phyloP scores from a whole-genome alignment of 768 basidiomycete species.

The Hemileccinum rubropunctum region DNA sequence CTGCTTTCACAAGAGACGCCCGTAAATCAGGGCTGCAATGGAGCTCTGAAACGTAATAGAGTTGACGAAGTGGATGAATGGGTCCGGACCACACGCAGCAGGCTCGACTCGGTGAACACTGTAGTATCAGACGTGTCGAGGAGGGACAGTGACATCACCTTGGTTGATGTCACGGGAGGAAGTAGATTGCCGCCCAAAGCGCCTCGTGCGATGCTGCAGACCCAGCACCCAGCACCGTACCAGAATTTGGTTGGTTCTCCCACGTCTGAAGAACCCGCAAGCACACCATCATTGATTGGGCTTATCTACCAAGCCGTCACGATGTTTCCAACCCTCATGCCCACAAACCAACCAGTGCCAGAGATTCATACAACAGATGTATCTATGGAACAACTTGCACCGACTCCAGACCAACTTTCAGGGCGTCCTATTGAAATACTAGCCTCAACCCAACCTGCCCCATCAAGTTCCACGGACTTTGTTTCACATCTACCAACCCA shows the following conservation, averaged over 20 bases:
- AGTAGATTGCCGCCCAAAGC: constrained; percentile 19
- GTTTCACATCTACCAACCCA: constrained; percentile 14
- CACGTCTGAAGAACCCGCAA: background rate
- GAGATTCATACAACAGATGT: background rate
- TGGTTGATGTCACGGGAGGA: constrained; percentile 15
- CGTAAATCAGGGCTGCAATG: background rate
- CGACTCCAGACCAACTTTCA: background rate
- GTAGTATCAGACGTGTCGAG: constrained; percentile 14
- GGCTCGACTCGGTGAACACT: constrained; percentile 13
- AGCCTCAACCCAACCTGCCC: background rate
- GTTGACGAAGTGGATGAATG: constrained; percentile 12
- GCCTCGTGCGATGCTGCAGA: constrained; percentile 21
- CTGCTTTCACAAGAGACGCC: constrained; percentile 5
- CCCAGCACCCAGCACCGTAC: too few relatives aligned
- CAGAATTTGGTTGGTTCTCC: constrained; percentile 8
- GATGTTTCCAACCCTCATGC: constrained; percentile 6
- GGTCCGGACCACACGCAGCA: constrained; percentile 14
- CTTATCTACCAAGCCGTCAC: constrained; percentile 1
- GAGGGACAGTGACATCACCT: constrained; percentile 26
- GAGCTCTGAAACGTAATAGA: constrained; percentile 10
- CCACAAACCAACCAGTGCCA: background rate
- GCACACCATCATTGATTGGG: constrained; percentile 1
- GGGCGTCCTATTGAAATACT: background rate
- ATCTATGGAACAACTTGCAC: background rate
- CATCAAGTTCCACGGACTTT: background rate